Base-by-base conservation (phyloP, 768 basidiomycete species). In the Kwoniella botswanensis region DNA sequence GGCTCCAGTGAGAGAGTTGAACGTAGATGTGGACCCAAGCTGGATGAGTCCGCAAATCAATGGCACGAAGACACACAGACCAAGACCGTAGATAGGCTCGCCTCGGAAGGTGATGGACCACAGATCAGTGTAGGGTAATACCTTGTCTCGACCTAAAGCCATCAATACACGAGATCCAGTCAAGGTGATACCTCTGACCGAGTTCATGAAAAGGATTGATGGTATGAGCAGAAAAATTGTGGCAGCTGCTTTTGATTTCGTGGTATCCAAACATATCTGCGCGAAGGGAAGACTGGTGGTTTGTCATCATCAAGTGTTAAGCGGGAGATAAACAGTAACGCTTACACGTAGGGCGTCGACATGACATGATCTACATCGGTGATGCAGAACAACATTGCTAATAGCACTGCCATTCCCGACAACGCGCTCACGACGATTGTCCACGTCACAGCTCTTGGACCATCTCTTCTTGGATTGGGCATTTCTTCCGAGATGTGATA, bases 401-500 rank as follows among this genome's bases (percentile, higher is more conserved):
- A 52, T 21, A 77, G n/a, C 42, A 75, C 68, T 46, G 71, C 46
- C 70, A 64, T 71, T 9, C 70, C 67, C 15, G 71, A 61, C 13
- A 61, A 21, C 3, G 57, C 70, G 26, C 71, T 68, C 42, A 75
- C 35, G 43, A 72, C 54, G 53, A 77, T 71, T 29, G 70, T 69
- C 43, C 58, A 55, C 7, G 63, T 69, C 53, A 68, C 65, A n/a
- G 63, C 70, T 42, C 59, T 54, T 1, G 76, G 76, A 4, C 71
- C 76, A 24, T 77, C 74, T 42, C 62, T 62, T 12, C 53, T 44
- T 5, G 76, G 74, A 22, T 71, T 63, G 1, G 68, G 67, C 69
- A 77, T 74, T 54, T 77, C 76, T 53, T 77, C 76, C 22, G 69
- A 66, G 44, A 77, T 64, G 57, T 75, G 74, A 24, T 53, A 75